These are phyloP conservation scores for Boletus subcaerulescens DNA, from an alignment of 768 basidiomycete genomes.

Conservation along the genomic window DNA sequence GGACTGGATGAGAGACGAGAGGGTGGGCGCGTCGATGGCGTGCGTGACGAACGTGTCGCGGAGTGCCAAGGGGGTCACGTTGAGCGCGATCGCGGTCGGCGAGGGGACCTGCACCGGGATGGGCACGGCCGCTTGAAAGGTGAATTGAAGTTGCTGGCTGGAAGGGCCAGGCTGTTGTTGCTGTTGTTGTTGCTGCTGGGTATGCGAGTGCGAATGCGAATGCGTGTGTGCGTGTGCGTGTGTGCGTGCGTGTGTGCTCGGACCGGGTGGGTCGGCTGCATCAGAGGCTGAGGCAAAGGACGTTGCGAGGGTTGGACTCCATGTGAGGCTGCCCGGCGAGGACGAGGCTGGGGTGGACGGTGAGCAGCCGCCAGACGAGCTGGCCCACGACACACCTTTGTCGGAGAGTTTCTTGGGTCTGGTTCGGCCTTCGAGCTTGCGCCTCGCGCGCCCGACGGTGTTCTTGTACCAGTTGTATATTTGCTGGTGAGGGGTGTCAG, in stretches of 20 bases:
- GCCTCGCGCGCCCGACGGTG: constrained; percentile 57
- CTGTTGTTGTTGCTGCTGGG: constrained; percentile 4
- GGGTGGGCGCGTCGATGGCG: constrained; percentile 44
- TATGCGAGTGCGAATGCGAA: background rate
- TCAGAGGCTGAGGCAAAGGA: constrained; percentile 34
- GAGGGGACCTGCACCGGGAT: constrained; percentile 33
- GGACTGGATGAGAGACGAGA: constrained; percentile 54
- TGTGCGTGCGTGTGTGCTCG: constrained; percentile 33
- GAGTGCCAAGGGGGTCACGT: constrained; percentile 27
- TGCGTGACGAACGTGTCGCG: constrained; percentile 33
- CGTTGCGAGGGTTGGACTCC: constrained; percentile 38
- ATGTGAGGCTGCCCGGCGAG: constrained; percentile 29
- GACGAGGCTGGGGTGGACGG: constrained; percentile 8
- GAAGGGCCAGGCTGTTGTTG: constrained; percentile 28
- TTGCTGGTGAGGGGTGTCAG: constrained; percentile 38
- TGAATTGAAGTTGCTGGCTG: constrained; percentile 42
- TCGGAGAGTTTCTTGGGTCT: constrained; percentile 50
- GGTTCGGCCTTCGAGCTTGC: constrained; percentile 55
- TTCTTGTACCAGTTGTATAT: constrained; percentile 77
- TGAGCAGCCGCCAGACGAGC: background rate
- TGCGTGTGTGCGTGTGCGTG: constrained; percentile 13
- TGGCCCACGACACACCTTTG: constrained; percentile 37
- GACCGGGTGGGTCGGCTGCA: constrained; percentile 22
- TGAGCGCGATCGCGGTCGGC: constrained; percentile 23
- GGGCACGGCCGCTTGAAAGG: constrained; percentile 42